These are phyloP conservation scores for Tolypocladium tundrense DNA, from an alignment of 2,329 filamentous ascomycete genomes.

Conservation along the genomic window DNA sequence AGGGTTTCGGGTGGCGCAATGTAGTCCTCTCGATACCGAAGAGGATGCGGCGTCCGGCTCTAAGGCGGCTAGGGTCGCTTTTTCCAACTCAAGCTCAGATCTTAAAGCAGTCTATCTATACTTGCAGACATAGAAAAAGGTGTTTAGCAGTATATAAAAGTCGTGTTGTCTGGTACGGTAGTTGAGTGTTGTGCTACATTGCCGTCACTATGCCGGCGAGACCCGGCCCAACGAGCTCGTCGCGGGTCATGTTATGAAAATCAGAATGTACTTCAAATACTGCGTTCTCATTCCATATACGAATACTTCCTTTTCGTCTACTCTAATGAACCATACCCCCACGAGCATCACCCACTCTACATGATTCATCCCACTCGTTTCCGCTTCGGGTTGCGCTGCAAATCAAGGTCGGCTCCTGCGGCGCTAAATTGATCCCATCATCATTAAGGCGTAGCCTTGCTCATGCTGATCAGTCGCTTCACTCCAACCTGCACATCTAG, in stretches of 20 bases:
- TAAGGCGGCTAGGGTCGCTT: no score
- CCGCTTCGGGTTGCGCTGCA: background rate
- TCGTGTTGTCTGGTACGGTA: background rate
- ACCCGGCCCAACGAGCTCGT: no score
- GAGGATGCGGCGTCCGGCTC: background rate
- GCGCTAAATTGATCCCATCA: background rate
- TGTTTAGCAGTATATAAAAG: background rate
- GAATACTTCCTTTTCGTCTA: background rate
- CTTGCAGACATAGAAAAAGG: background rate
- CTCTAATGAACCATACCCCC: background rate
- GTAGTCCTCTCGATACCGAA: background rate
- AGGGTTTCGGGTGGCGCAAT: no score
- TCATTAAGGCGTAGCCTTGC: slow-evolving; percentile 55
- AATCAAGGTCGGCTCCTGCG: background rate
- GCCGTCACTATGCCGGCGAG: background rate
- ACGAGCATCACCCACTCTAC: background rate
- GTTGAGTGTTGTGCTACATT: no score
- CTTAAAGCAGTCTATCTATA: background rate
- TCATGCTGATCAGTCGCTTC: slow-evolving; percentile 71
- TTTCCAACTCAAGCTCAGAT: background rate
- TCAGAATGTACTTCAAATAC: background rate
- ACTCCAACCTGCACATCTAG: slow-evolving; percentile 50
- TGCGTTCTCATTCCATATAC: background rate
- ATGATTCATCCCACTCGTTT: background rate
- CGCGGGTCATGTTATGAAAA: background rate